Evolutionary conservation across 2,329 filamentous ascomycete species (phyloP).

Genomic region (Diaporthe sp.): DNA sequence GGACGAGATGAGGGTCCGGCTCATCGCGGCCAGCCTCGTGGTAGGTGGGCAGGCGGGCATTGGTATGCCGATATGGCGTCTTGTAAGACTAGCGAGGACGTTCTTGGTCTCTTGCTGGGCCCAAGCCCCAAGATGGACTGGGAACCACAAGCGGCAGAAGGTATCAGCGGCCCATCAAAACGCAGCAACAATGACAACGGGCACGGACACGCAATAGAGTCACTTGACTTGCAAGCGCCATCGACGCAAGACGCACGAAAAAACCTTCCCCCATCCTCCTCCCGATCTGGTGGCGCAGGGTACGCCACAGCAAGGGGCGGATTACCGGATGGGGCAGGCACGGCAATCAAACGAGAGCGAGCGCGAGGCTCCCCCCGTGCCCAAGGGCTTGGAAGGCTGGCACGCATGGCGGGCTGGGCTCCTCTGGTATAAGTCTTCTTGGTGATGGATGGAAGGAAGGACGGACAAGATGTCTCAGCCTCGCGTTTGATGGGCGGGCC

Average conservation of each 20-base stretch:
- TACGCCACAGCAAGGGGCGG: background rate
- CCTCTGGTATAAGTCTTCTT: background rate
- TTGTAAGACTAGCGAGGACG: too few relatives aligned
- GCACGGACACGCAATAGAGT: background rate
- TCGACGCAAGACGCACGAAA: too few relatives aligned
- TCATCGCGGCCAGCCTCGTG: too few relatives aligned
- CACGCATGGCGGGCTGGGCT: background rate
- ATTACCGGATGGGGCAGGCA: background rate
- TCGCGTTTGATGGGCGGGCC: slow-evolving; percentile 25
- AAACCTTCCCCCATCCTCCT: background rate
- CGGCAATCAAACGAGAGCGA: background rate
- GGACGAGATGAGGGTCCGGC: background rate
- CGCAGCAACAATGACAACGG: background rate
- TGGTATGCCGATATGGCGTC: too few relatives aligned
- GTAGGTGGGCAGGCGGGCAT: too few relatives aligned
- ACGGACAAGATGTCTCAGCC: slow-evolving; percentile 1
- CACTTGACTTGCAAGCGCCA: background rate
- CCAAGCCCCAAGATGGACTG: too few relatives aligned
- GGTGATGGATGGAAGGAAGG: background rate
- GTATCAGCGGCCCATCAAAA: background rate
- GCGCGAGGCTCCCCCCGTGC: background rate
- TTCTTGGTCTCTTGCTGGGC: too few relatives aligned
- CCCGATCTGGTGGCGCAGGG: background rate
- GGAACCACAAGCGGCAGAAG: too few relatives aligned
- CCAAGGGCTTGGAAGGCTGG: background rate